Evolutionary conservation across 2,329 filamentous ascomycete species (phyloP).

Genomic region (Pyrenochaeta sp.): DNA sequence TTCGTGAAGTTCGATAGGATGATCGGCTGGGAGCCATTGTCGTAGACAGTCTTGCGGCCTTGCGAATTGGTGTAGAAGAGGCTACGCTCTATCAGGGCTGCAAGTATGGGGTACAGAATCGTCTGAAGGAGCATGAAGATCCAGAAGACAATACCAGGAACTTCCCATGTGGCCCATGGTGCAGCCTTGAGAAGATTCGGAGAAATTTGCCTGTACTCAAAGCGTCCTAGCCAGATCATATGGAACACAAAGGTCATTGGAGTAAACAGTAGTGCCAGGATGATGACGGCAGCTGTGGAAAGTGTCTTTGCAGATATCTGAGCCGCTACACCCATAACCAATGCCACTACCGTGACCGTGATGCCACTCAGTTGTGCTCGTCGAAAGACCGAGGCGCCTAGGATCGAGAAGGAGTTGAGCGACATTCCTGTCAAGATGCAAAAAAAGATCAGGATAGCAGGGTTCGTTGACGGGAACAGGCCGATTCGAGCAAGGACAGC

Average conservation of each 20-base stretch:
- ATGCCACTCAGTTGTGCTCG: slow-evolving; percentile 86
- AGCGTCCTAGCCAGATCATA: slow-evolving; percentile 76
- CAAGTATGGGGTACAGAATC: slow-evolving; percentile 75
- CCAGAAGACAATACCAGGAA: slow-evolving; percentile 78
- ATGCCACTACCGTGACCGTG: slow-evolving; percentile 70
- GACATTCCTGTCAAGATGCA: slow-evolving; percentile 76
- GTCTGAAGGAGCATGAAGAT: slow-evolving; percentile 78
- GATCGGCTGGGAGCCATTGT: slow-evolving; percentile 59
- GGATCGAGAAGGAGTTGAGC: slow-evolving; percentile 76
- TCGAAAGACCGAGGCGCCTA: slow-evolving; percentile 80
- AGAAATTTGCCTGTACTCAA: slow-evolving; percentile 66
- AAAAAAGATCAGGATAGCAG: slow-evolving; percentile 58
- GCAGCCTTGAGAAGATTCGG: slow-evolving; percentile 68
- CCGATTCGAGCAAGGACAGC: slow-evolving; percentile 68
- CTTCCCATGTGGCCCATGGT: slow-evolving; percentile 63
- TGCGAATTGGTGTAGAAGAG: slow-evolving; percentile 74
- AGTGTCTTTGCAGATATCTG: slow-evolving; percentile 69
- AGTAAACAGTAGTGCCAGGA: slow-evolving; percentile 77
- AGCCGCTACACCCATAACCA: slow-evolving; percentile 78
- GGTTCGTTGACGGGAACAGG: slow-evolving; percentile 56
- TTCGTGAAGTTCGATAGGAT: slow-evolving; percentile 76
- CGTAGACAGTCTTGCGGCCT: slow-evolving; percentile 52
- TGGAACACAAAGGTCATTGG: slow-evolving; percentile 87
- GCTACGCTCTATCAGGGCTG: slow-evolving; percentile 71
- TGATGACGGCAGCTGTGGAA: slow-evolving; percentile 66